These are phyloP conservation scores for Hydrangea macrophylla DNA, from an alignment of 148 eudicot genomes.

Conservation along the genomic window DNA sequence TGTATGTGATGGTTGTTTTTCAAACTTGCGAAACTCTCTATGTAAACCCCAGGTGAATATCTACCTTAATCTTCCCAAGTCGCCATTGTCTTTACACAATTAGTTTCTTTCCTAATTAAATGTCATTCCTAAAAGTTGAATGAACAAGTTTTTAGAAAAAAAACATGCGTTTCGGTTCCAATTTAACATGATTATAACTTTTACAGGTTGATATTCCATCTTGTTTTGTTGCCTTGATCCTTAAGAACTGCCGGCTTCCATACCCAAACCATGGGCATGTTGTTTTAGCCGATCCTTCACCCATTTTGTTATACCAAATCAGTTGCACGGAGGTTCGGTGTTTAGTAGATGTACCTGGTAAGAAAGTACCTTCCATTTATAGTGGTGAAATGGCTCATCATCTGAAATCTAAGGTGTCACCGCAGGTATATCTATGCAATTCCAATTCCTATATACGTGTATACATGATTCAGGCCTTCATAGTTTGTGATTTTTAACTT, in stretches of 20 bases:
- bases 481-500: not conserved
- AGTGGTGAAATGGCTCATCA: slow-evolving; percentile 12
- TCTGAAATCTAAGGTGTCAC: slow-evolving; percentile 4
- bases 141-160: too few species aligned
- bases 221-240: slow-evolving; percentile 5
- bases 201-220: slow-evolving; percentile 13
- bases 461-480: not conserved
- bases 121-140: too few species aligned
- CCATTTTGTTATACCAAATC: slow-evolving; percentile 13
- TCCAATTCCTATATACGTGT: too few species aligned
- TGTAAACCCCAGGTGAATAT: slow-evolving; percentile 9
- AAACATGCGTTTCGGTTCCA: too few species aligned
- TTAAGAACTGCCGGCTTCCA: slow-evolving; percentile 11
- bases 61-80: not conserved
- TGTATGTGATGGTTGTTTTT: slow-evolving; percentile 54
- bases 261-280: slow-evolving; percentile 12
- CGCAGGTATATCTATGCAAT: slow-evolving; percentile 6
- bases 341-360: slow-evolving; percentile 13
- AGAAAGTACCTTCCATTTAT: slow-evolving; percentile 13
- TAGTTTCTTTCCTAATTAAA: too few species aligned
- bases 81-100: too few species aligned
- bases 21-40: slow-evolving; percentile 27
- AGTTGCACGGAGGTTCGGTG: slow-evolving; percentile 10
- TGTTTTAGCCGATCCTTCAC: slow-evolving; percentile 13
- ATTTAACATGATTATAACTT: not conserved